Evolutionary conservation across 805 yeast genomes (phyloP).

Genomic region (Wickerhamomyces tratensis): DNA sequence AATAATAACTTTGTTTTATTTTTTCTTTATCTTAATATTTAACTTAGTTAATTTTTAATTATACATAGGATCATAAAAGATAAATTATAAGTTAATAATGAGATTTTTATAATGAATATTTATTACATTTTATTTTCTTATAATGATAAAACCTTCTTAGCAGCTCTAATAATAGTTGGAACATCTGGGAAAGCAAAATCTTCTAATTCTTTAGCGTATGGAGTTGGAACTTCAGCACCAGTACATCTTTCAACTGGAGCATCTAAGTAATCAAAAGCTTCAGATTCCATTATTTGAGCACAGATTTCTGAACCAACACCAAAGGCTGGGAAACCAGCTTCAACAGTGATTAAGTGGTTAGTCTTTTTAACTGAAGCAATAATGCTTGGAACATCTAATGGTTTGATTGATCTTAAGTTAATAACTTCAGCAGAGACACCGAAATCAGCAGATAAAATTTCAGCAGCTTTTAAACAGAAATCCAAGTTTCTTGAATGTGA

Average conservation of each 20-base stretch:
- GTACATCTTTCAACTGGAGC: slow-evolving; percentile 98
- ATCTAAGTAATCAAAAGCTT: slow-evolving; percentile 96
- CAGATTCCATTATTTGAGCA: slow-evolving; percentile 97
- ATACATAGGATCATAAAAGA: too few relatives aligned
- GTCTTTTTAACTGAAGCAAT: slow-evolving; percentile 90
- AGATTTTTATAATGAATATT: too few relatives aligned
- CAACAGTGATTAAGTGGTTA: slow-evolving; percentile 91
- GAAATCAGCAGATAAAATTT: slow-evolving; percentile 69
- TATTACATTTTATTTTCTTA: slow-evolving; percentile 20
- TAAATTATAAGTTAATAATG: too few relatives aligned
- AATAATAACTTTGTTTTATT: too few relatives aligned
- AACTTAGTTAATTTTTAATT: too few relatives aligned
- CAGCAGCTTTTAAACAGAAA: slow-evolving; percentile 85
- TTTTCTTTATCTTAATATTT: too few relatives aligned
- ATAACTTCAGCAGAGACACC: slow-evolving; percentile 89
- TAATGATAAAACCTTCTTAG: slow-evolving; percentile 68
- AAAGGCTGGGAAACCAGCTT: slow-evolving; percentile 95
- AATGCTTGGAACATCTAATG: slow-evolving; percentile 83
- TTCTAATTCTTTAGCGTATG: slow-evolving; percentile 93
- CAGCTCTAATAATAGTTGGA: slow-evolving; percentile 80
- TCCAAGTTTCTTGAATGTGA: slow-evolving; percentile 89
- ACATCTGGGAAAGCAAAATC: slow-evolving; percentile 98
- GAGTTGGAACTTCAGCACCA: slow-evolving; percentile 99
- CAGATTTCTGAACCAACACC: slow-evolving; percentile 98
- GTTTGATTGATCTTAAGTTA: slow-evolving; percentile 95